Evolutionary conservation across 495 filamentous ascomycete species (phyloP).

Genomic region (Lasiosphaeria miniovina): DNA sequence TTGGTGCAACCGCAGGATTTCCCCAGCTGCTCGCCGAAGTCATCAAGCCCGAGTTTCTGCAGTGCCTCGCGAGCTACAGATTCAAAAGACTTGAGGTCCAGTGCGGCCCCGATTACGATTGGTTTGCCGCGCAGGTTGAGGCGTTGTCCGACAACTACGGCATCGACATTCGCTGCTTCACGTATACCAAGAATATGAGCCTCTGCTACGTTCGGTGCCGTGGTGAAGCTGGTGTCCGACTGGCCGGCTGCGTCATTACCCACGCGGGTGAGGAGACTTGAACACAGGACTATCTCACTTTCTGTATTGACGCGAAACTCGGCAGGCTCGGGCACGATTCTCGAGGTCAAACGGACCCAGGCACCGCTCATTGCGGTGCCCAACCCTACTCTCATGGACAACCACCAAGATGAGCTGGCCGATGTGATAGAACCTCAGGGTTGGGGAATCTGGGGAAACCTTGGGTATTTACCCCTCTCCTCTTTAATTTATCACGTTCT

Average conservation of each 20-base stretch:
- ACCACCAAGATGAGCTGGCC: constrained; percentile 88
- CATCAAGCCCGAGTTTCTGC: constrained; percentile 59
- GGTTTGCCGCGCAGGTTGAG: constrained; percentile 23
- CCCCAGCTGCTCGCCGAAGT: constrained; percentile 62
- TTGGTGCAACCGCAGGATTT: constrained; percentile 89
- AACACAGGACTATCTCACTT: no score
- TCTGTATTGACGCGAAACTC: constrained; percentile 13
- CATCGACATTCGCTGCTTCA: constrained; percentile 60
- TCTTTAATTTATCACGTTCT: background rate
- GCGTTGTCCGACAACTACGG: constrained; percentile 15
- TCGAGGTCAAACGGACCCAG: constrained; percentile 67
- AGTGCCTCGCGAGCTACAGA: constrained; percentile 45
- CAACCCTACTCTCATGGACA: constrained; percentile 77
- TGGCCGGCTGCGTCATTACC: constrained; percentile 70
- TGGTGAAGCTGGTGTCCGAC: constrained; percentile 19
- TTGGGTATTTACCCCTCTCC: constrained; percentile 50
- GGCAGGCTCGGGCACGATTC: constrained; percentile 82
- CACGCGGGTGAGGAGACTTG: constrained; percentile 68
- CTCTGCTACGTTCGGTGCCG: constrained; percentile 51
- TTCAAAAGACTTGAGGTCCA: constrained; percentile 73
- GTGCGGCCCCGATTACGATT: constrained; percentile 59
- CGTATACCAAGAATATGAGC: constrained; percentile 56
- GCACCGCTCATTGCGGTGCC: constrained; percentile 80
- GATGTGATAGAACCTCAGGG: constrained; percentile 64
- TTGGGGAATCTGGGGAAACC: constrained; percentile 63